Conservation (phyloP, 2,329 filamentous ascomycete genomes). For the Fusarium mangiferae region DNA sequence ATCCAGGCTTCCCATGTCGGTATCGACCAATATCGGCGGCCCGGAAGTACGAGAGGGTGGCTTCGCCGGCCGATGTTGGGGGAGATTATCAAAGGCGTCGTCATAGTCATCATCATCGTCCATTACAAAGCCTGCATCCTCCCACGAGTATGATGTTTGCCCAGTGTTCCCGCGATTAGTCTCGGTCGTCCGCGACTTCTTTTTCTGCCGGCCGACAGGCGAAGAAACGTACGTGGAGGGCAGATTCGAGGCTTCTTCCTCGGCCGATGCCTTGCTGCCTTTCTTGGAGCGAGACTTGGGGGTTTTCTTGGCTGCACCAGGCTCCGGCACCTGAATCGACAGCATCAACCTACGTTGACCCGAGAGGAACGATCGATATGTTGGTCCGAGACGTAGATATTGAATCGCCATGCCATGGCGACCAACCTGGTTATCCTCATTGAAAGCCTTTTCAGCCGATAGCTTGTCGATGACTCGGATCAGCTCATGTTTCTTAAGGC, state of each 20-base stretch:
- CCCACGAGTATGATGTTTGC: conserved; percentile 54
- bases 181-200: conserved; percentile 39
- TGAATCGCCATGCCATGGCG: conserved; percentile 74
- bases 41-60: conserved; percentile 52
- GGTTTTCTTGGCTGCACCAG: conserved; percentile 45
- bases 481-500: conserved; percentile 78
- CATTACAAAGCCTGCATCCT: conserved; percentile 59
- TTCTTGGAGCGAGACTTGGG: conserved; percentile 49
- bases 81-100: conserved; percentile 59
- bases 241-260: conserved; percentile 54
- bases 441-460: conserved; percentile 76
- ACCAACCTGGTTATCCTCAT: conserved; percentile 69
- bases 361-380: conserved; percentile 55
- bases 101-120: conserved; percentile 49
- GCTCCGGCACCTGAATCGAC: conserved; percentile 53
- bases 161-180: conserved; percentile 52
- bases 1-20: conserved; percentile 63
- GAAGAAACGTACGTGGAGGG: conserved; percentile 63
- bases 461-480: conserved; percentile 87
- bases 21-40: conserved; percentile 68
- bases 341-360: conserved; percentile 59
- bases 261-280: conserved; percentile 50
- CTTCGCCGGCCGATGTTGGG: conserved; percentile 51
- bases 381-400: conserved; percentile 69
- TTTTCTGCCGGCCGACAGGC: conserved; percentile 54